Base-by-base conservation (phyloP, 805 yeast species). In the Teunomyces cretensis region DNA sequence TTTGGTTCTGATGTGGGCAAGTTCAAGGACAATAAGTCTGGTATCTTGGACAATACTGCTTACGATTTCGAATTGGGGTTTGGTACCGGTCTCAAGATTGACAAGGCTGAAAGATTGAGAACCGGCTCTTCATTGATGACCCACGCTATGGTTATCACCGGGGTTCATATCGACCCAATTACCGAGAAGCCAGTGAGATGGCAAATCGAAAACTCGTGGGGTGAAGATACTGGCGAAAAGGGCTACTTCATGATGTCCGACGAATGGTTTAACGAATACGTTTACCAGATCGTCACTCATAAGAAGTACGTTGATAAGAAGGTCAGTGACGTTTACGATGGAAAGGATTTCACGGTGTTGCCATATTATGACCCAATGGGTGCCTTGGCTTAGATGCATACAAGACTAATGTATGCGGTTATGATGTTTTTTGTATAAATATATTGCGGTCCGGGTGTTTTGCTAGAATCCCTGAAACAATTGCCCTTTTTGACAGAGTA, bases 1-100 rank as follows among this genome's bases (percentile, higher is more conserved):
- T 89, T 88, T 59, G 96, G 96, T 9, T 83, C 91, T 14, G 94
- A 88, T 62, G 88, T 91, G n/a, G 92, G 91, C 24, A 83, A 84
- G 61, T 88, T 74, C 67, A 78, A 76, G 77, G 80, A 83, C 62
- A 75, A 74, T 46, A 64, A 62, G 22, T 62, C 80, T 7, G 96
- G 96, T 44, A 64, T 87, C 40, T 83, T 88, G 78, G 96, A 88
- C 60, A 66, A 79, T 15, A 75, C 78, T 32, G 75, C 85, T 16
- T 88, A 82, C 80, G 83, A 85, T 55, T 86, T 81, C 64, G 69
- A 78, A 50, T 64, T 82, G 43, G 74, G 75, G 1, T 75, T 81
- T 55, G 83, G 40, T 74, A 81, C 73, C 62, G 72, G 43, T 67
- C 76, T 56, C 70, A 77, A 42, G 72, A 78, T 66, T 55, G 49